A percentile compares a stretch with the other conserved stretches of the same genome.
Evolutionary conservation across 2,329 filamentous ascomycete genomes (phyloP).

Genomic region (Colletotrichum simmondsii): DNA sequence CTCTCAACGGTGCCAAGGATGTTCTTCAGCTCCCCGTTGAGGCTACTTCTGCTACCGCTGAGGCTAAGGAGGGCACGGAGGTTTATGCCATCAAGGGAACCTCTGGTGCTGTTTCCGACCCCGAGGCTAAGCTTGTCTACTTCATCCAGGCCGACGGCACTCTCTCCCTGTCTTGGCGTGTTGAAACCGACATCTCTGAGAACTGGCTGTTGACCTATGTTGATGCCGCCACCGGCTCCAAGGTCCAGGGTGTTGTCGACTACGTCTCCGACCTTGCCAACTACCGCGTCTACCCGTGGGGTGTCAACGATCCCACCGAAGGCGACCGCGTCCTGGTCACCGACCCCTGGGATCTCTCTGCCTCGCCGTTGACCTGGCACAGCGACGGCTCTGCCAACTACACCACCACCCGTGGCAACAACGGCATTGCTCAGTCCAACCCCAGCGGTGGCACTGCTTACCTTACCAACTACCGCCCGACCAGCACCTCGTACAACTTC

Average conservation of each 20-base stretch:
- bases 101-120: conserved; percentile 56
- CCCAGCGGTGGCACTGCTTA: conserved; percentile 48
- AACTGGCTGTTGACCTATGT: conserved; percentile 66
- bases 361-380: conserved; percentile 60
- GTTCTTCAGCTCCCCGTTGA: conserved; percentile 46
- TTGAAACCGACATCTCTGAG: conserved; percentile 62
- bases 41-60: conserved; percentile 39
- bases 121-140: conserved; percentile 62
- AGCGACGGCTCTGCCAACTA: conserved; percentile 57
- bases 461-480: conserved; percentile 51
- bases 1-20: conserved; percentile 52
- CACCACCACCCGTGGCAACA: conserved; percentile 63
- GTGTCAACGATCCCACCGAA: conserved; percentile 60
- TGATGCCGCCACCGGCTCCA: conserved; percentile 54
- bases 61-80: conserved; percentile 40
- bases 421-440: conserved; percentile 62
- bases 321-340: conserved; percentile 51
- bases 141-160: conserved; percentile 55
- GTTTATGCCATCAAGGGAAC: conserved; percentile 54
- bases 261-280: conserved; percentile 59
- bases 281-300: conserved; percentile 64
- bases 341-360: conserved; percentile 53
- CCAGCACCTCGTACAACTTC: conserved; percentile 51
- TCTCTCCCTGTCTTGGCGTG: conserved; percentile 60
- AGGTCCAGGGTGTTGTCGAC: conserved; percentile 61